Evolutionary conservation across 1,139 yeast genomes (phyloP), one percentile per base, ranked within the genome.

Genomic region (Kurtzmaniella quercitrusa): DNA sequence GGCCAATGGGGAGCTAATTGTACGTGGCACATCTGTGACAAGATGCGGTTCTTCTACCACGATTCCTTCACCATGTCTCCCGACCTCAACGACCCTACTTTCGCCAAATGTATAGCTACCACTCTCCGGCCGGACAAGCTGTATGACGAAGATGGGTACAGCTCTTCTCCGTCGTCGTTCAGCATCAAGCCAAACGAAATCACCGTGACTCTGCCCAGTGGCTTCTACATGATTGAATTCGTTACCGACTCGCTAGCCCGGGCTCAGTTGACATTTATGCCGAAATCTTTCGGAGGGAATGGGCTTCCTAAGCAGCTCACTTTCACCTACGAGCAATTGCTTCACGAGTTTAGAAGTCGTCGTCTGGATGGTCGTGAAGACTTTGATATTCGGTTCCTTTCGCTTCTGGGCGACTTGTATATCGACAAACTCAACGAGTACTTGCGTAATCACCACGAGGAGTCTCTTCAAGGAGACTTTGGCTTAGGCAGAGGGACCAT

Each of bases 21-120:
- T 56, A 82, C 81, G 29, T 93, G 98, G 98, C 84, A 91, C 60
- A 75, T 87, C 48, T 66, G 88, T 45, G 98, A 93, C 60, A 62
- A 86, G 40, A 57, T 88, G 42, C 72, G 96, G 54, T 93, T 85
- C 59, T 65, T 89, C 40, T 79, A 78, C 57, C 98, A 93, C 61
- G 95, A 86, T 5, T 78, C 88, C 0, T 91, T 91, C 61, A 64
- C 83, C 2, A 60, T 86, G 24, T 94, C 95, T 0, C 60, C 70
- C 10, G 98, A 93, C 58, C 65, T 53, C 21, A 36, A 47, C 15
- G 68, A 65, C 15, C 14, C 29, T 2, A 36, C 55, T 7, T 70
- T 70, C 51, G 59, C 57, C 1, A 72, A 73, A 47, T 48, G 56
- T 1, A 55, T 43, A 21, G 39, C 55, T 1, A 67, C 75, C 0